Percentiles rank a stretch among this genome's conserved stretches.
These are phyloP conservation scores for Cicer pinnatifidum DNA, from an alignment of 306 rosid species.

Conservation along the genomic window DNA sequence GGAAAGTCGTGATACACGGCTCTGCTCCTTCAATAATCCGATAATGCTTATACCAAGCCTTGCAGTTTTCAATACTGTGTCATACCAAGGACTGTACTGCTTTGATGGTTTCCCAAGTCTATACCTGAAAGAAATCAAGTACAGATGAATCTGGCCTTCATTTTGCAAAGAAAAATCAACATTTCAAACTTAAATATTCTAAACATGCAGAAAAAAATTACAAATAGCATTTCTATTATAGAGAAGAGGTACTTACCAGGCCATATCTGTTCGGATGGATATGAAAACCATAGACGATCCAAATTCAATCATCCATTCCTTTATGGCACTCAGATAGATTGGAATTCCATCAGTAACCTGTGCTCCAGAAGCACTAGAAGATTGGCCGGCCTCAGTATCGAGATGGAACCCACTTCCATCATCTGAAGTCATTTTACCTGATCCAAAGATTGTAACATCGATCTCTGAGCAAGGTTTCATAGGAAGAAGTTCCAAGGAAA, in stretches of 20 bases:
- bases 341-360: constrained; percentile 81
- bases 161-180: constrained; percentile 3
- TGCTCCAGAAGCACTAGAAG: constrained; percentile 59
- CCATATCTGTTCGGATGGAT: constrained; percentile 91
- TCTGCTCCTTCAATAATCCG: constrained; percentile 82
- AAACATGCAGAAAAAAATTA: constrained; percentile 13
- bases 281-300: constrained; percentile 86
- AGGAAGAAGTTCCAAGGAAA: constrained; percentile 95
- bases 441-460: constrained; percentile 89
- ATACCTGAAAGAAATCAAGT: constrained; percentile 62
- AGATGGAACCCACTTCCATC: constrained; percentile 89
- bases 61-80: constrained; percentile 81
- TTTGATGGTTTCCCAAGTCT: constrained; percentile 93
- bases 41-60: constrained; percentile 74
- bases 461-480: constrained; percentile 93
- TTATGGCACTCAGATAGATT: constrained; percentile 82
- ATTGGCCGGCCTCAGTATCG: constrained; percentile 66
- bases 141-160: background rate
- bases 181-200: constrained; percentile 25
- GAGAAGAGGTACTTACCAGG: constrained; percentile 66
- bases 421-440: constrained; percentile 83
- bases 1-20: constrained; percentile 81
- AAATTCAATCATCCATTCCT: constrained; percentile 97
- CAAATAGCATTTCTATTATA: constrained; percentile 19
- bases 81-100: constrained; percentile 91